phyloP scores from a whole-genome alignment of 2,329 filamentous ascomycete genomes.

The Epichloe typhina region DNA sequence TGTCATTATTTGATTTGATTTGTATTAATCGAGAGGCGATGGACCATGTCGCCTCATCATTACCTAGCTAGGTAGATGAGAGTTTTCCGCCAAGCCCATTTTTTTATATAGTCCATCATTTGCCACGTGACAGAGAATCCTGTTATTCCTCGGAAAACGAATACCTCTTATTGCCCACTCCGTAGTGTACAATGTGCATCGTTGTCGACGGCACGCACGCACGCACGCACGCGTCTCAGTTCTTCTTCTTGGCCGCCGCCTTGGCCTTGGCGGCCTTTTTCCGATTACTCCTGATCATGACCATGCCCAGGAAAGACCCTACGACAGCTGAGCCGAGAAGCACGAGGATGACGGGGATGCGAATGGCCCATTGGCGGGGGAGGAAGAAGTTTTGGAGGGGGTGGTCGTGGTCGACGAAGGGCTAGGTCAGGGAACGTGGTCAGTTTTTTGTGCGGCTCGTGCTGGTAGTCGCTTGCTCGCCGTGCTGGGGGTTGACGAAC shows the following conservation, averaged over 20 bases:
- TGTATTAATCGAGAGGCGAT: too few relatives aligned
- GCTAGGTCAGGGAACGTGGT: slow-evolving; percentile 37
- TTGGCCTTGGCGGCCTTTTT: slow-evolving; percentile 95
- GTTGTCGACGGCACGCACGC: too few relatives aligned
- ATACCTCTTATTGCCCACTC: neutral
- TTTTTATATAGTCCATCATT: too few relatives aligned
- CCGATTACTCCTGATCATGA: slow-evolving; percentile 97
- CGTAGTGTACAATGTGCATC: neutral
- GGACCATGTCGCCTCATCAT: too few relatives aligned
- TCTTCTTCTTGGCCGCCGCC: slow-evolving; percentile 76
- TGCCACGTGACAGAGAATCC: too few relatives aligned
- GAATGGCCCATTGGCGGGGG: slow-evolving; percentile 95
- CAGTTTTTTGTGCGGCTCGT: neutral
- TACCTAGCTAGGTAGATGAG: too few relatives aligned
- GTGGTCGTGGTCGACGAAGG: slow-evolving; percentile 92
- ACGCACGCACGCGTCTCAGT: slow-evolving; percentile 29
- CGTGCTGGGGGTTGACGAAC: slow-evolving; percentile 34
- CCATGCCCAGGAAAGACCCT: slow-evolving; percentile 85
- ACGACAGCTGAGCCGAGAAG: slow-evolving; percentile 87
- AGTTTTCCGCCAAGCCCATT: too few relatives aligned
- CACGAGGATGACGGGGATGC: slow-evolving; percentile 92
- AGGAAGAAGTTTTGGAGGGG: slow-evolving; percentile 91
- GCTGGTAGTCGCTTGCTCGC: neutral
- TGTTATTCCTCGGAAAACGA: neutral
- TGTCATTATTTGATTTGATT: too few relatives aligned